Percentiles rank a stretch among this genome's conserved stretches.
Conservation (phyloP, 176 grass and related monocot genomes). For the Triticum monococcum region DNA sequence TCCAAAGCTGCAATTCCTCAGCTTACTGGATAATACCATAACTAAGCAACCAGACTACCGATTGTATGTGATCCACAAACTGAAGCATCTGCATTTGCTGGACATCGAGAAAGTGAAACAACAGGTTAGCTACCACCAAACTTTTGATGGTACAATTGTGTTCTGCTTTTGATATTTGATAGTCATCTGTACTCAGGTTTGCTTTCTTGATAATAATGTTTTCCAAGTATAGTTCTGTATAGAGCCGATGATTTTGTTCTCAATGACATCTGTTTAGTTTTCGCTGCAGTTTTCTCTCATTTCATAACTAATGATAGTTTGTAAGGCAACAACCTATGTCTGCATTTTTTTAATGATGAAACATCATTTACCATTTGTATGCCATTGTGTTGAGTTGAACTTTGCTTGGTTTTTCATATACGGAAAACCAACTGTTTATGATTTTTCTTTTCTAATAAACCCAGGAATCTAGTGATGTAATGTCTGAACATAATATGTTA, state of each 20-base stretch:
- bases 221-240: neutral
- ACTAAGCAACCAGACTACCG: conserved; percentile 96
- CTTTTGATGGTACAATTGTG: neutral
- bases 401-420: neutral
- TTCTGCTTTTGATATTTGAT: neutral
- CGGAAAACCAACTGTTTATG: neutral
- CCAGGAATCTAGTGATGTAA: neutral
- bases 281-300: neutral
- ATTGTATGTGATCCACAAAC: conserved; percentile 91
- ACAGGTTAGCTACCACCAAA: conserved; percentile 59
- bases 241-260: neutral
- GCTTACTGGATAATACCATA: conserved; percentile 90
- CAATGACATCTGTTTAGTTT: neutral
- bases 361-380: neutral
- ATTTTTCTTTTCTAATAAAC: neutral
- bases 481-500: too few species aligned
- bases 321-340: neutral
- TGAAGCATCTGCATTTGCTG: conserved; percentile 80
- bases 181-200: neutral
- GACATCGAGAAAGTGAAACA: conserved; percentile 96
- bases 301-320: neutral
- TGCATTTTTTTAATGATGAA: neutral
- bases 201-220: neutral
- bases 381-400: neutral
- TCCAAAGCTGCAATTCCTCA: conserved; percentile 86